phyloP scores from a whole-genome alignment of 441 rosid species.

The Populus hybrid region DNA sequence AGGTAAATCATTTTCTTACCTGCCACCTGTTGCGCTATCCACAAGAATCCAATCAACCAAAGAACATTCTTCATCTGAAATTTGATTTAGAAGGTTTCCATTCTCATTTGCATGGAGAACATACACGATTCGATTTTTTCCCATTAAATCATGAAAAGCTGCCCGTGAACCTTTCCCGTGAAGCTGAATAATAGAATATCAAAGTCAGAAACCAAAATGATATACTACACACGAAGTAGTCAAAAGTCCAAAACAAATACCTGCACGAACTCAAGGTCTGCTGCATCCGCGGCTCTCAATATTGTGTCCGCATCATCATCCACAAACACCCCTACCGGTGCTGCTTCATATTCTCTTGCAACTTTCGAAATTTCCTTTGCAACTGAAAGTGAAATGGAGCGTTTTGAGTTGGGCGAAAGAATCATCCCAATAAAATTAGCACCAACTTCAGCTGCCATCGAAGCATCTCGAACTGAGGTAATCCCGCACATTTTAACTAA shows the following conservation, averaged over 20 bases:
- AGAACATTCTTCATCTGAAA: too few species aligned
- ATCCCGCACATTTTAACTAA: conserved; percentile 92
- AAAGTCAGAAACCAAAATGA: not conserved
- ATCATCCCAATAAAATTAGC: conserved; percentile 89
- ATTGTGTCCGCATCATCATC: conserved; percentile 37
- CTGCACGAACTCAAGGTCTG: conserved; percentile 80
- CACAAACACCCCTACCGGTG: too few species aligned
- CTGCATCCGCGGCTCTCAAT: conserved; percentile 56
- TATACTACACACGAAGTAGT: not conserved
- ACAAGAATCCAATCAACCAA: too few species aligned
- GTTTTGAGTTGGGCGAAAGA: conserved; percentile 77
- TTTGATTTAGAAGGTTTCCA: too few species aligned
- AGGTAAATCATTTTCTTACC: too few species aligned
- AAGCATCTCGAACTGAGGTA: conserved; percentile 79
- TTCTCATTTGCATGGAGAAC: conserved; percentile 65
- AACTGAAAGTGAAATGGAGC: conserved; percentile 60
- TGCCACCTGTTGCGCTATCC: too few species aligned
- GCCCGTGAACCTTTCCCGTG: conserved; percentile 11
- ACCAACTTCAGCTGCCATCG: conserved; percentile 87
- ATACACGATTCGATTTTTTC: conserved; percentile 50
- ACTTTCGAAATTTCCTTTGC: conserved; percentile 78
- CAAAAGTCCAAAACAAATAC: conserved; percentile 28
- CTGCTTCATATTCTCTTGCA: conserved; percentile 61
- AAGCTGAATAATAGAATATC: conserved; percentile 11
- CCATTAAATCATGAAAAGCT: conserved; percentile 48